Evolutionary conservation across 2,329 filamentous ascomycete species (phyloP), one percentile per base, ranked within the genome.

Genomic region (Aspergillus tamarii): DNA sequence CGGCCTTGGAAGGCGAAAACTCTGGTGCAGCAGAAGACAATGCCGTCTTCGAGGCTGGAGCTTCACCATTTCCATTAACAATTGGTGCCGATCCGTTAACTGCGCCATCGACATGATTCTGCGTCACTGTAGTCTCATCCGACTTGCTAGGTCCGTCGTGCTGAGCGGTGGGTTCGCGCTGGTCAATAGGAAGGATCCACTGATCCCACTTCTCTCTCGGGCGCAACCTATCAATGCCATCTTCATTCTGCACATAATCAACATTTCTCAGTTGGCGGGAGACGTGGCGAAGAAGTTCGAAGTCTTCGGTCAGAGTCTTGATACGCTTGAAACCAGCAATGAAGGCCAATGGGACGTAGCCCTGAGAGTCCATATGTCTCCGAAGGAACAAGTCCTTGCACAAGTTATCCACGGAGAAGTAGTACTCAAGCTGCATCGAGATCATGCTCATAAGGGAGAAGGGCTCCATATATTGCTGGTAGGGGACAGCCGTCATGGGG

Each of bases 331-430:
- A 99, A n/a, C 84, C 85, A 26, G 91, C 87, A 70, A 99, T 90
- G 63, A 97, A 86, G 39, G 86, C 84, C 58, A 99, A 81, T 57
- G 88, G 89, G 16, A 97, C 94, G 73, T 94, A 98, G 21, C 95
- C 95, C 77, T 98, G 92, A 1, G 91, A 92, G 75, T 99, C 94
- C 95, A 99, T 98, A 71, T 94, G 89, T 72, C 88, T 89, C 62
- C 95, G 90, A 64, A 99, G 84, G 78, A 89, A 98, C 73, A 92
- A 85, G 74, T 99, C 95, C 80, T 97, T 97, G 84, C 92, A 91
- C 57, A 98, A 85, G 76, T 99, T 99, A 73, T 97, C 92, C 32
- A 97, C 87, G 0, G 94, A 98, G 80, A 99, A 97, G 80, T 99
- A 99, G 82, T 97, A 99, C 73, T 97, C 93, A 82, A 87, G 75